Evolutionary conservation across 228 moss, liverwort and hornwort species (phyloP).

Genomic region (Sphagnum fallax): DNA sequence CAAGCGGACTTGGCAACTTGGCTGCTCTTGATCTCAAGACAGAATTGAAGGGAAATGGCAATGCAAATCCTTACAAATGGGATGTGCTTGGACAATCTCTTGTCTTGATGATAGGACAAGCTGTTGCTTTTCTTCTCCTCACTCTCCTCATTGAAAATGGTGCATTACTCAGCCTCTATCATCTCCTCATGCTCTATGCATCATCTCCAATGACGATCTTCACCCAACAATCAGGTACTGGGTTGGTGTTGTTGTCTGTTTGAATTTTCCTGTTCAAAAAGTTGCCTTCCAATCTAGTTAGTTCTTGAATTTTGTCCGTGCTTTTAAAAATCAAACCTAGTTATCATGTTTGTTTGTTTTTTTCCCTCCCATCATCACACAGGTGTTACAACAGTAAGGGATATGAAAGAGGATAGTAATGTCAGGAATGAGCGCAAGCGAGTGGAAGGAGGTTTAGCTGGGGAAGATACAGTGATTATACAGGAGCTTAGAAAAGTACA

Average conservation of each 20-base stretch:
- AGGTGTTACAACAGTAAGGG: too few species aligned
- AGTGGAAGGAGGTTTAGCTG: slow-evolving; percentile 58
- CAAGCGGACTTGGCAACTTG: slow-evolving; percentile 71
- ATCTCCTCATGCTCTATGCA: slow-evolving; percentile 1
- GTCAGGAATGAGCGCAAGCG: slow-evolving; percentile 64
- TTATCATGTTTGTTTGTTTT: too few species aligned
- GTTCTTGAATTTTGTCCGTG: too few species aligned
- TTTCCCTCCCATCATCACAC: too few species aligned
- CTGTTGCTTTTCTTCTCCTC: slow-evolving; percentile 50
- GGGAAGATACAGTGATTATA: slow-evolving; percentile 62
- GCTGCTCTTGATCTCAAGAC: slow-evolving; percentile 64
- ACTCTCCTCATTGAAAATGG: slow-evolving; percentile 74
- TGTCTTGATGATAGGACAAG: slow-evolving; percentile 64
- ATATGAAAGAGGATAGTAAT: slow-evolving; percentile 48
- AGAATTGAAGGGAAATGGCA: slow-evolving; percentile 28
- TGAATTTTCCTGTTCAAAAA: too few species aligned
- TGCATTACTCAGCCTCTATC: slow-evolving; percentile 30
- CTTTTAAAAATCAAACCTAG: too few species aligned
- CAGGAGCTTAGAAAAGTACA: slow-evolving; percentile 61
- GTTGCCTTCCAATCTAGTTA: too few species aligned
- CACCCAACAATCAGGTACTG: too few species aligned
- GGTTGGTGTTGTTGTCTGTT: too few species aligned
- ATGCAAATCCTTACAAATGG: slow-evolving; percentile 56
- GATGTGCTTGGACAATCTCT: slow-evolving; percentile 67
- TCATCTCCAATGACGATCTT: too few species aligned